A percentile compares a stretch with the other conserved stretches of the same genome.
Conservation (phyloP, 139 green algal genomes). For the Picocystis salinarum region DNA sequence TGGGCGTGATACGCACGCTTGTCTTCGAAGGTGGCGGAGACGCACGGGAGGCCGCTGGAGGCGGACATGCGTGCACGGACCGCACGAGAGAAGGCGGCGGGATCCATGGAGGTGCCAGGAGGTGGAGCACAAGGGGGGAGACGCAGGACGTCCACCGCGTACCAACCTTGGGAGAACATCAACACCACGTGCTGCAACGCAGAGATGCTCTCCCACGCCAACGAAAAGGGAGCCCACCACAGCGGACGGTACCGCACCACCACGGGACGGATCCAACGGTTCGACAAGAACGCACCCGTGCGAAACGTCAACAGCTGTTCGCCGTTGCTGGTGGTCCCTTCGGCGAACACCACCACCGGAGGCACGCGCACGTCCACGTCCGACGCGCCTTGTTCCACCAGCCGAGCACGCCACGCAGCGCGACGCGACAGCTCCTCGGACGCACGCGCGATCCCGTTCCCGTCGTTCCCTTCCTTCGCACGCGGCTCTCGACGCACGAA, state of each 20-base stretch:
- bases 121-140: slow-evolving; percentile 10
- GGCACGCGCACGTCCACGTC: not conserved
- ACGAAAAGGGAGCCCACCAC: slow-evolving; percentile 29
- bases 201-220: slow-evolving; percentile 59
- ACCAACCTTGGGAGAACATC: slow-evolving; percentile 30
- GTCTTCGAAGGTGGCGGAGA: slow-evolving; percentile 11
- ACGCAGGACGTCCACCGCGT: slow-evolving; percentile 14
- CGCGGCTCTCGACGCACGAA: slow-evolving; percentile 52
- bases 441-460: not conserved
- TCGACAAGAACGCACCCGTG: slow-evolving; percentile 72
- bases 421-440: not conserved
- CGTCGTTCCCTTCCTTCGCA: slow-evolving; percentile 8
- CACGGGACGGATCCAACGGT: slow-evolving; percentile 6
- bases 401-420: not conserved
- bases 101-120: no score
- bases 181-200: slow-evolving; percentile 47
- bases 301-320: slow-evolving; percentile 69
- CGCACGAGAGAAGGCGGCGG: no score
- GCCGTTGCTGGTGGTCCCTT: slow-evolving; percentile 86
- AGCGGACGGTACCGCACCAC: slow-evolving; percentile 7
- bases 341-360: slow-evolving; percentile 4
- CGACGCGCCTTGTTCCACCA: not conserved
- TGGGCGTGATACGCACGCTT: slow-evolving; percentile 30
- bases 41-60: not conserved
- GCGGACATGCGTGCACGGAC: slow-evolving; percentile 1